phyloP scores from a whole-genome alignment of 352 stramenopile genomes.

The Sclerospora graminicola region DNA sequence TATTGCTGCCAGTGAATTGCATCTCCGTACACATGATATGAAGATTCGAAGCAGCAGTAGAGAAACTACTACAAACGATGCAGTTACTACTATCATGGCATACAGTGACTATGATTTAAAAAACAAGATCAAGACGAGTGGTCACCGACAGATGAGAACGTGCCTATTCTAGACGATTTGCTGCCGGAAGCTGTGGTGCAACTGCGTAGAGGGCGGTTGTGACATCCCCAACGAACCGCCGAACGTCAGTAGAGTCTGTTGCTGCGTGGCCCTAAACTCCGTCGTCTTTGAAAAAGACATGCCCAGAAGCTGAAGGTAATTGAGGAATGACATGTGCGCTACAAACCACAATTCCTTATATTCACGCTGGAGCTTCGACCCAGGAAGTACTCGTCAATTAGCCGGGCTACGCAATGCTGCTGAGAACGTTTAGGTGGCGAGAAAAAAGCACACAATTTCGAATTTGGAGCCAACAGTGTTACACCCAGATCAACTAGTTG shows the following conservation, averaged over 20 bases:
- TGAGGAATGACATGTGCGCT: conserved; percentile 8
- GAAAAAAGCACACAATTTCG: conserved; percentile 17
- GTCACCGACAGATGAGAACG: conserved; percentile 1
- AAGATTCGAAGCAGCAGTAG: conserved; percentile 4
- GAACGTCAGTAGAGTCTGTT: neutral
- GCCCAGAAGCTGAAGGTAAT: conserved; percentile 6
- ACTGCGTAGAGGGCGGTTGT: conserved; percentile 19
- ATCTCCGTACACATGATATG: conserved; percentile 1
- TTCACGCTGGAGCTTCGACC: conserved; percentile 17
- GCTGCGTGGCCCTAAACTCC: conserved; percentile 13
- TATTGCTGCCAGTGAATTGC: conserved; percentile 3
- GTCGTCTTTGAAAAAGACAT: conserved; percentile 12
- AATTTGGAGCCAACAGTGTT: conserved; percentile 13
- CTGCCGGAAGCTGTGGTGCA: too few species aligned
- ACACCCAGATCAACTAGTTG: conserved; percentile 3
- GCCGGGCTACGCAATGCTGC: conserved; percentile 24
- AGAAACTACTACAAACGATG: too few species aligned
- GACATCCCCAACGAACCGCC: conserved; percentile 11
- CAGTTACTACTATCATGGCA: too few species aligned
- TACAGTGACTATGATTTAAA: too few species aligned
- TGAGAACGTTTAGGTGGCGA: conserved; percentile 20
- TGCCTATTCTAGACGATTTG: too few species aligned
- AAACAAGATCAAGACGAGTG: conserved; percentile 11
- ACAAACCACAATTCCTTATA: conserved; percentile 14
- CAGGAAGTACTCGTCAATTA: conserved; percentile 23